Evolutionary conservation across 805 yeast species (phyloP), one percentile per base, ranked within the genome.

Genomic region (Kazachstania psychrophila): DNA sequence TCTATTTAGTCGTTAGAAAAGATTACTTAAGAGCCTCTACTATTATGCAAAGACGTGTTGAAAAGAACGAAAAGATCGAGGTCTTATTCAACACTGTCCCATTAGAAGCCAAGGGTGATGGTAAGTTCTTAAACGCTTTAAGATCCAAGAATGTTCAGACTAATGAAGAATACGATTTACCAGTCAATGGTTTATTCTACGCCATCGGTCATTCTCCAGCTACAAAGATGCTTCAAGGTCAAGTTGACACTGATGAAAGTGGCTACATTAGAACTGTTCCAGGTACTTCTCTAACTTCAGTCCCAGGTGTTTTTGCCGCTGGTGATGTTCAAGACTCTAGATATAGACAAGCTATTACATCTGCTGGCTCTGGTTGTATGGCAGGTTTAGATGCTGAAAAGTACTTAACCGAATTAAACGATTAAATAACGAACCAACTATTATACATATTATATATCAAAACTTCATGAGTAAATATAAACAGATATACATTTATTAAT

Each of bases 321-420:
- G 98, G 98, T 66, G 98, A 92, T 59, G 98, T 92, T 39, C 98
- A 92, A 67, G 98, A 92, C 66, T 80, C 85, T 64, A 76, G 75
- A 61, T 92, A 89, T 67, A 85, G 98, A 77, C 98, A 92, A 71
- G 98, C 98, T 41, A 86, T 92, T 58, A 92, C 98, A 29, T 87
- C 96, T 61, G 98, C 98, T n/a, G 98, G 98, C 58, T 74, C 95
- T 46, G 98, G 98, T 46, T 92, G 98, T 73, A 89, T 88, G 96
- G 98, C 98, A 54, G 98, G 95, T 43, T 73, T 92, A 44, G 97
- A 92, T 56, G 85, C 89, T 56, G 96, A 88, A 68, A 80, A 77
- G 61, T 82, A 72, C 62, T 60, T 88, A 45, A 66, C 89, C 31
- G 94, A 83, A 48, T 51, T 56, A 37, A 9, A 28, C 22, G 70